Conservation (phyloP, 306 rosid species). For the Datisca glomerata region DNA sequence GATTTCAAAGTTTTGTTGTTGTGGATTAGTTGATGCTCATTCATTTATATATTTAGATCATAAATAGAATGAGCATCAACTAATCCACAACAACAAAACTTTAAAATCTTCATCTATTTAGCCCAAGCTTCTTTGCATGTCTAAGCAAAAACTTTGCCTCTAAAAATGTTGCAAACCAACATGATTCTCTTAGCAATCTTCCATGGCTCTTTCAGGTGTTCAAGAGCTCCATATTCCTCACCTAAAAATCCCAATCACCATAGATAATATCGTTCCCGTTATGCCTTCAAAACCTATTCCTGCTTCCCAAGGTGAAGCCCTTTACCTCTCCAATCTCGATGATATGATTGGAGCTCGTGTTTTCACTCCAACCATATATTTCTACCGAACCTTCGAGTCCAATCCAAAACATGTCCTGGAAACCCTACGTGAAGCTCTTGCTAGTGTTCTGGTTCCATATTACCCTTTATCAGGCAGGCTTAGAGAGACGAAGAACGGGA, state of each 20-base stretch:
- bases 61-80: slow-evolving; percentile 27
- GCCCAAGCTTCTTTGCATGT: slow-evolving; percentile 66
- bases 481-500: slow-evolving; percentile 52
- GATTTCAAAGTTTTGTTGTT: slow-evolving; percentile 32
- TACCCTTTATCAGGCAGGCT: slow-evolving; percentile 83
- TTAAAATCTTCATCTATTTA: slow-evolving; percentile 18
- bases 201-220: slow-evolving; percentile 71
- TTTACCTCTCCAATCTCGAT: slow-evolving; percentile 79
- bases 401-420: slow-evolving; percentile 21
- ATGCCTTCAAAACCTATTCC: slow-evolving; percentile 46
- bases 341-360: slow-evolving; percentile 71
- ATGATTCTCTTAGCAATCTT: slow-evolving; percentile 14
- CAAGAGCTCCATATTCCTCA: slow-evolving; percentile 66
- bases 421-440: slow-evolving; percentile 40
- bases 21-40: slow-evolving; percentile 23
- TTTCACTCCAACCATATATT: slow-evolving; percentile 76
- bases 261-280: slow-evolving; percentile 23
- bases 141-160: slow-evolving; percentile 10
- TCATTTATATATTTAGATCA: too few relatives aligned
- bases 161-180: slow-evolving; percentile 44
- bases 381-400: slow-evolving; percentile 18
- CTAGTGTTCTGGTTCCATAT: slow-evolving; percentile 68
- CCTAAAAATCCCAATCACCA: slow-evolving; percentile 32
- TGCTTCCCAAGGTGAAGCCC: slow-evolving; percentile 19
- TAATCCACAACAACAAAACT: slow-evolving; percentile 28